These are phyloP conservation scores for Candida krabiensis DNA, from an alignment of 805 yeast species.

Conservation along the genomic window DNA sequence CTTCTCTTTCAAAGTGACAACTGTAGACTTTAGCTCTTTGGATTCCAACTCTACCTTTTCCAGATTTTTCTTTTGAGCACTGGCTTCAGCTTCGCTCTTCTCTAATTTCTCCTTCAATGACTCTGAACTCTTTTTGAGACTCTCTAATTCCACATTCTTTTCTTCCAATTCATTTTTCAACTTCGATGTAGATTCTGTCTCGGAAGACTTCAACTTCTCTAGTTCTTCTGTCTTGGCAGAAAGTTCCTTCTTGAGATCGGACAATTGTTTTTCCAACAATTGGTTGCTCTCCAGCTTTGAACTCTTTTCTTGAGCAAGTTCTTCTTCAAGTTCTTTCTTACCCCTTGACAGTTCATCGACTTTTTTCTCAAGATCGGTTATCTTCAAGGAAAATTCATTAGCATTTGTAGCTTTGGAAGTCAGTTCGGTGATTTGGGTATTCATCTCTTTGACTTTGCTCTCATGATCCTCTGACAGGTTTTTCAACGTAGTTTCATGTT, in stretches of 20 bases:
- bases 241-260: background rate
- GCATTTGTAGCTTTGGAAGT: slow-evolving; percentile 1
- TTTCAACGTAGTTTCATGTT: slow-evolving; percentile 33
- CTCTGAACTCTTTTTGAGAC: background rate
- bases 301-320: background rate
- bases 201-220: slow-evolving; percentile 3
- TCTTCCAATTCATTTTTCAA: slow-evolving; percentile 2
- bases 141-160: background rate
- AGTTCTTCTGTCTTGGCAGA: slow-evolving; percentile 2
- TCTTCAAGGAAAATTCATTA: background rate
- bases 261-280: background rate
- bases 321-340: slow-evolving; percentile 3
- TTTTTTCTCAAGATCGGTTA: background rate
- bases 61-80: slow-evolving; percentile 1
- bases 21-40: slow-evolving; percentile 8
- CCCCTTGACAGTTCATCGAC: background rate
- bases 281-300: background rate
- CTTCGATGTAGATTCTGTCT: slow-evolving; percentile 1
- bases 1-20: slow-evolving; percentile 2
- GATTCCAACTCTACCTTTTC: slow-evolving; percentile 1
- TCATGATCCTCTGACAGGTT: slow-evolving; percentile 37
- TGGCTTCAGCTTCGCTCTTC: background rate
- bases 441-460: slow-evolving; percentile 11
- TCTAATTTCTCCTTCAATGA: slow-evolving; percentile 10
- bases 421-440: slow-evolving; percentile 8